Conservation (phyloP, 2,329 filamentous ascomycete species). For the Claviceps sp. region DNA sequence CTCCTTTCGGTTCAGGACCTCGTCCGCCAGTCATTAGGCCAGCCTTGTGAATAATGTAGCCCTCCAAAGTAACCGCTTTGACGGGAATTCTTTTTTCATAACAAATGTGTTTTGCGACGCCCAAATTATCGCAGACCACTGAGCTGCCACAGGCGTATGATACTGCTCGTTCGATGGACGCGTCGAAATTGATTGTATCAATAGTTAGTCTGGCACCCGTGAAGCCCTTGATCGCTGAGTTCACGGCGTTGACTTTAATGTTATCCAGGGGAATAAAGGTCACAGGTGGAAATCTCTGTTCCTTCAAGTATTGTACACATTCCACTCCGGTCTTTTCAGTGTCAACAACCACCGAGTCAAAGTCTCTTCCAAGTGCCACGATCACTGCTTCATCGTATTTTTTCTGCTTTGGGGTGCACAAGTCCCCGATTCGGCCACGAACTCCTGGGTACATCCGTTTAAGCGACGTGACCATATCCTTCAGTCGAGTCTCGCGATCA, state of each 20-base stretch:
- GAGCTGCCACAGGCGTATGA: conserved; percentile 90
- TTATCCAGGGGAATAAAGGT: conserved; percentile 96
- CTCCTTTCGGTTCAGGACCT: conserved; percentile 59
- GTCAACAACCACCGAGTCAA: conserved; percentile 89
- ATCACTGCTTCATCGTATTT: conserved; percentile 91
- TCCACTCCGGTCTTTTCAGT: conserved; percentile 88
- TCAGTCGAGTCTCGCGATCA: conserved; percentile 64
- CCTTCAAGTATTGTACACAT: conserved; percentile 87
- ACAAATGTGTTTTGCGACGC: conserved; percentile 78
- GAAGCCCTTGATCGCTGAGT: conserved; percentile 82
- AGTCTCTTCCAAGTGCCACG: conserved; percentile 81
- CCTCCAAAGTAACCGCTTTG: conserved; percentile 88
- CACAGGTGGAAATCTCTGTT: conserved; percentile 74
- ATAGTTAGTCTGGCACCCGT: conserved; percentile 79
- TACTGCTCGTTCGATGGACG: conserved; percentile 78
- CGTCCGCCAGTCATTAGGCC: conserved; percentile 94
- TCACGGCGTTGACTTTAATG: conserved; percentile 85
- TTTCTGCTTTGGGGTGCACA: conserved; percentile 94
- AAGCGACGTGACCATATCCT: conserved; percentile 72
- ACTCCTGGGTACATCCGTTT: conserved; percentile 90
- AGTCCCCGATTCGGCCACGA: conserved; percentile 74
- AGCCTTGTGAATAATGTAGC: conserved; percentile 93
- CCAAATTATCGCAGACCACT: conserved; percentile 80
- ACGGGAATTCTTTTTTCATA: conserved; percentile 76
- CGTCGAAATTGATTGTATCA: conserved; percentile 90